A percentile compares a stretch with the other conserved stretches of the same genome.
Conservation (phyloP, 202 grass and related monocot species). For the Carex sylvatica region DNA sequence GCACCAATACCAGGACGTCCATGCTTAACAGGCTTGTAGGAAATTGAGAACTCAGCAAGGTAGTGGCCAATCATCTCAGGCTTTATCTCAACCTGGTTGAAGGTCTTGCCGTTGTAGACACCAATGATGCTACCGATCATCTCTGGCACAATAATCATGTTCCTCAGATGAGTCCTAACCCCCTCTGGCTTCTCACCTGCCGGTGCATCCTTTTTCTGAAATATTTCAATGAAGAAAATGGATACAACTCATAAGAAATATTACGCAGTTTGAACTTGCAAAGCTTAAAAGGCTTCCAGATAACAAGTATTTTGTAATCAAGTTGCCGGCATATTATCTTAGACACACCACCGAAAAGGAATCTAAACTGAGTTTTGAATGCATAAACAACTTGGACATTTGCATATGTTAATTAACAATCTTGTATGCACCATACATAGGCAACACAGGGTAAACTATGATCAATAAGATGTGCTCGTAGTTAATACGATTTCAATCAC, state of each 20-base stretch:
- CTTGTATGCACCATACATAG: background rate
- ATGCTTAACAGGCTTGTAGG: constrained; percentile 98
- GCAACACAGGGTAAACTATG: background rate
- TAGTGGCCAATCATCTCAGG: constrained; percentile 99
- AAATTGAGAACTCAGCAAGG: constrained; percentile 91
- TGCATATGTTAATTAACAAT: background rate
- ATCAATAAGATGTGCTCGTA: background rate
- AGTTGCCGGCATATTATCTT: background rate
- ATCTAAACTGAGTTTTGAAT: background rate
- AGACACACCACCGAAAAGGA: background rate
- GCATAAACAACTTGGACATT: background rate
- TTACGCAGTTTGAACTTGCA: background rate
- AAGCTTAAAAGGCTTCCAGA: background rate
- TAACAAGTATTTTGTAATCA: background rate
- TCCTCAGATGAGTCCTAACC: constrained; percentile 86
- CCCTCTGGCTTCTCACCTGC: constrained; percentile 86
- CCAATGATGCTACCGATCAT: constrained; percentile 91
- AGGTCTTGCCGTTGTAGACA: constrained; percentile 87
- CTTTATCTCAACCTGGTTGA: constrained; percentile 95
- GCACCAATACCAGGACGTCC: constrained; percentile 95
- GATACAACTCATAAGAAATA: background rate
- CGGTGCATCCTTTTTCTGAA: constrained; percentile 83
- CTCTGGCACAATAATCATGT: constrained; percentile 98
- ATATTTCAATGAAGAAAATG: background rate
- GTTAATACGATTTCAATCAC: background rate